Conservation (phyloP, 257 asterid genomes). For the Ballota nigra region DNA sequence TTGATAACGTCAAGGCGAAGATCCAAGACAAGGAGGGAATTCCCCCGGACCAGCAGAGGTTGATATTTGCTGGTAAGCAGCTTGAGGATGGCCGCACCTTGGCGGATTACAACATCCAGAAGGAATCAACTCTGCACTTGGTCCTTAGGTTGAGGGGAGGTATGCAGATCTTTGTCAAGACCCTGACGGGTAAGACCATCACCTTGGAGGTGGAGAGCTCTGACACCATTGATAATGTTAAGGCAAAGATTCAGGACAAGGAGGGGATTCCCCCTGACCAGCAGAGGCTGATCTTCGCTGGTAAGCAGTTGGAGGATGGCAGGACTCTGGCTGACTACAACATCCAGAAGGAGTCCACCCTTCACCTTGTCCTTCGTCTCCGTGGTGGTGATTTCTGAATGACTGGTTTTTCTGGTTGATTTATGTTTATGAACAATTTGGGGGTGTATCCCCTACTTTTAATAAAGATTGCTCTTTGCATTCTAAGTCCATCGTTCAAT, state of each 20-base stretch:
- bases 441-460: no score
- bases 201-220: conserved; percentile 76
- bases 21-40: conserved; percentile 78
- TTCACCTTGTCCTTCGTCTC: conserved; percentile 85
- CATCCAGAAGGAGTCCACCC: conserved; percentile 74
- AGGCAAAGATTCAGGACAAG: conserved; percentile 73
- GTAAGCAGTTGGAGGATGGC: conserved; percentile 71
- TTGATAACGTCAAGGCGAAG: conserved; percentile 67
- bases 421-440: background rate
- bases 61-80: conserved; percentile 72
- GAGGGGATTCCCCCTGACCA: conserved; percentile 83
- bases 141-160: conserved; percentile 69
- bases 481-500: background rate
- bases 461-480: no score
- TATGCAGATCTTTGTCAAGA: conserved; percentile 66
- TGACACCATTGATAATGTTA: conserved; percentile 65
- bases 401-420: background rate
- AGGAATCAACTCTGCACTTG: conserved; percentile 64
- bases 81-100: conserved; percentile 64
- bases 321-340: conserved; percentile 68
- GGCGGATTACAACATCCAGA: conserved; percentile 71
- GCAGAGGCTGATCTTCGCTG: conserved; percentile 83
- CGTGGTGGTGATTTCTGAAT: conserved; percentile 62
- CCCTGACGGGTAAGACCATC: conserved; percentile 66
- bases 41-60: conserved; percentile 89